phyloP scores from a whole-genome alignment of 495 filamentous ascomycete species.

The Entonaema liquescens region DNA sequence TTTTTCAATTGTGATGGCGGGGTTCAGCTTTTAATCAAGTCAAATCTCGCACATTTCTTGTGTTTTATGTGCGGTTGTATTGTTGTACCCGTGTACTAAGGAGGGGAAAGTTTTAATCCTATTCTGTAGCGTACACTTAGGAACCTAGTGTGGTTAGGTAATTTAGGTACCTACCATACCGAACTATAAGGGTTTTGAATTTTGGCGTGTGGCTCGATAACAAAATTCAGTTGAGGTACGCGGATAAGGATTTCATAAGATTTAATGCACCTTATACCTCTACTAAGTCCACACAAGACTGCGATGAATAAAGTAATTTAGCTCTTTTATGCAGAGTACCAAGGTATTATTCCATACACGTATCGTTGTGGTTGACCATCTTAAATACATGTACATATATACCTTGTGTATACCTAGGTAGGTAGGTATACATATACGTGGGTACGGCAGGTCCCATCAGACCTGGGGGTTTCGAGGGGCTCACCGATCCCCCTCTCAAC shows the following conservation, averaged over 20 bases:
- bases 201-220: neutral
- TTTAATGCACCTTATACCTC: no score
- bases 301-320: no score
- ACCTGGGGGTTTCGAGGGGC: conserved; percentile 4
- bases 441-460: neutral
- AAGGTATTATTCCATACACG: no score
- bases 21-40: conserved; percentile 15
- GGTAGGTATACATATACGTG: no score
- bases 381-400: neutral
- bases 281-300: no score
- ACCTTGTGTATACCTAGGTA: neutral
- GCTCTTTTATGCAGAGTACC: no score
- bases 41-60: neutral
- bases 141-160: neutral
- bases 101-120: neutral
- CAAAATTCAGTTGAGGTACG: neutral
- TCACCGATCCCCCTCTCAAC: neutral
- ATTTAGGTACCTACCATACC: neutral
- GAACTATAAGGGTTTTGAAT: neutral
- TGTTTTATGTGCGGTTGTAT: conserved; percentile 2
- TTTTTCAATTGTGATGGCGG: conserved; percentile 28
- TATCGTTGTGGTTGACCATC: no score
- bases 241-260: no score
- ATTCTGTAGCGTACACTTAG: neutral
- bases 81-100: neutral